Evolutionary conservation across 2,329 filamentous ascomycete species (phyloP), one percentile per base, ranked within the genome.

Genomic region (Graphiopsis chlorocephala): DNA sequence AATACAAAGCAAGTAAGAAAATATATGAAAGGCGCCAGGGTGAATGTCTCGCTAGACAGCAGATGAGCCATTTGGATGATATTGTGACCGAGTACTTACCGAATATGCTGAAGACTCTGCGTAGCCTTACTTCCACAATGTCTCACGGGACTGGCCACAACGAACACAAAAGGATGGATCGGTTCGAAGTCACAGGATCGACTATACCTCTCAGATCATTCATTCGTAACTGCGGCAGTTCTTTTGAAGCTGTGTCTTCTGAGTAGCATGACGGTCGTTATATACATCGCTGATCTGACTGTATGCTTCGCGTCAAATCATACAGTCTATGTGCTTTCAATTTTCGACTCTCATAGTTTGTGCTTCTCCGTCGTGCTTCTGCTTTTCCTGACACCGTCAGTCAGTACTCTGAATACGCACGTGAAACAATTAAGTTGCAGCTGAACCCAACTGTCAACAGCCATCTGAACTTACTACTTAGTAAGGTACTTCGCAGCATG

Each of bases 401-500:
- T 55, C 25, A 31, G 60, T 45, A 62, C 12, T 26, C 58, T 45
- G 1, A 8, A 26, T 15, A 29, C 26, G 17, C 14, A 6, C 5
- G n/a, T 45, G 35, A 45, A 12, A n/a, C 12, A 35, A 15, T 11
- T 5, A 35, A 4, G 33, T 15, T 5, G 12, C 15, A 35, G 33
- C 33, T 15, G 33, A 35, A 14, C 15, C 15, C 35, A n/a, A 15
- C 35, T n/a, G n/a, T n/a, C 15, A 17, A 20, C 10, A 23, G 17
- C 11, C 8, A 17, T 11, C 3, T 20, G 12, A 17, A 64, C 61
- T 64, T 25, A 64, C 61, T 64, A 64, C 42, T 57, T 59, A 12
- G 47, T 62, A 25, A 97, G 81, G 76, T 92, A 89, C 83, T 95
- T 97, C 70, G 93, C 94, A 66, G 93, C 93, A 80, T 96, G 92